Base-by-base conservation (phyloP, 192 early-diverging fungal genomes). In the Entomortierella lignicola region DNA sequence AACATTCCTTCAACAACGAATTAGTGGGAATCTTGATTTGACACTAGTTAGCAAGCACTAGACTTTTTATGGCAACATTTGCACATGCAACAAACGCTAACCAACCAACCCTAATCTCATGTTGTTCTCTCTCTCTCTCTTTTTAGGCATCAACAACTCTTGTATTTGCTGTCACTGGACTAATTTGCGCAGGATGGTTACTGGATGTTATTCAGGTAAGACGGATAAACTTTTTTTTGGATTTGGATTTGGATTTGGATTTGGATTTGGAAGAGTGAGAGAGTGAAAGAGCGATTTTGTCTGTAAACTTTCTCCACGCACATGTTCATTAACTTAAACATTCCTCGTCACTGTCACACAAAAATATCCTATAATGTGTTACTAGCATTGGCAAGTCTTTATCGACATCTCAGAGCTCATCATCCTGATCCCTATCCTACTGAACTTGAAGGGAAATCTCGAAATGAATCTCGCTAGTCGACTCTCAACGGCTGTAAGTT, bases 381-480 rank as follows among this genome's bases (percentile, higher is more conserved):
- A n/a, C 13, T 83, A 94, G 84, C 85, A 86, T 66, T 91, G 89
- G 87, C 69, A 69, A 27, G 93, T 93, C 5, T 97, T 95, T 66
- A 75, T 77, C 8, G 57, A 82, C 10, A 81, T 94, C 20, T 85
- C 92, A 3, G 91, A 92, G 66, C 77, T 97, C 12, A 94, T 95
- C 75, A 91, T 97, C 60, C 88, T 97, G 62, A 92, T 96, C 0
- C 89, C 95, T 4, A 91, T 95, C 31, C 71, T 97, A 13, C 73
- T 97, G 31, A 95, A 95, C 68, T 80, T 97, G 21, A 97, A 97
- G 65, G 94, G 96, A 60, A 97, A 96, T 80, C 86, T 96, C 17
- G 96, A 97, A 72, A 92, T 96, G 85, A 97, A 94, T 55, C 85
- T 97, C 59, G 92, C 93, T 8, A 89, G 95, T n/a, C 88, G 95